phyloP scores from a whole-genome alignment of 306 rosid genomes.

The Crotalaria pallida region DNA sequence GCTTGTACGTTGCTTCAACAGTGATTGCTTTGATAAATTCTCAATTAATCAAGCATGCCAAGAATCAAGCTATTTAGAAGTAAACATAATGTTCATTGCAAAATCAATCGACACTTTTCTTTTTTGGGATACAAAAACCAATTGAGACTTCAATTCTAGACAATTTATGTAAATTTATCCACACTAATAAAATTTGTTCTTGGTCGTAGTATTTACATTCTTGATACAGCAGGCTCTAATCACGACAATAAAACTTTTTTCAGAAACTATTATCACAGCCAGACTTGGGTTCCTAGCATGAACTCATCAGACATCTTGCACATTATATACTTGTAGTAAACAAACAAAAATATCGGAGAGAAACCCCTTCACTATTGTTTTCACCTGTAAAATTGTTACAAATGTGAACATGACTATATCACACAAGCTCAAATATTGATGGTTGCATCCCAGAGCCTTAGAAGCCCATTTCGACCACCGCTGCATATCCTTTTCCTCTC shows the following conservation, averaged over 20 bases:
- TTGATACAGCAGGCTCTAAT: conserved; percentile 21
- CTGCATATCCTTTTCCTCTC: conserved; percentile 98
- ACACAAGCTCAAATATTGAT: conserved; percentile 57
- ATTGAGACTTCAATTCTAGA: not conserved
- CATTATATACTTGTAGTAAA: conserved; percentile 16
- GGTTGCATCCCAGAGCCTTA: conserved; percentile 98
- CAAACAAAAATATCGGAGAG: conserved; percentile 16
- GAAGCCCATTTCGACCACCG: conserved; percentile 91
- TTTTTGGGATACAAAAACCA: not conserved
- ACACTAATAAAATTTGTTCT: conserved; percentile 12
- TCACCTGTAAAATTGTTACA: conserved; percentile 15
- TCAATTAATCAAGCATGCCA: not conserved
- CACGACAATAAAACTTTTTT: not conserved
- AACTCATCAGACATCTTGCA: conserved; percentile 12
- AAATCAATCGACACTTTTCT: not conserved
- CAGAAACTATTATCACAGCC: not conserved
- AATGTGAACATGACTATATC: conserved; percentile 3
- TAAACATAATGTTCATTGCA: not conserved
- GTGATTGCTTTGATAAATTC: not conserved
- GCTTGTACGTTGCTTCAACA: not conserved
- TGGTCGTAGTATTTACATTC: conserved; percentile 22
- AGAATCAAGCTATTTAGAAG: not conserved
- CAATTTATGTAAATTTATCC: conserved; percentile 7
- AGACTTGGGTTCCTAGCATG: conserved; percentile 13
- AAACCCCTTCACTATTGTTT: not conserved